phyloP scores from a whole-genome alignment of 2,329 filamentous ascomycete genomes.

The Thielaviopsis ethacetica region DNA sequence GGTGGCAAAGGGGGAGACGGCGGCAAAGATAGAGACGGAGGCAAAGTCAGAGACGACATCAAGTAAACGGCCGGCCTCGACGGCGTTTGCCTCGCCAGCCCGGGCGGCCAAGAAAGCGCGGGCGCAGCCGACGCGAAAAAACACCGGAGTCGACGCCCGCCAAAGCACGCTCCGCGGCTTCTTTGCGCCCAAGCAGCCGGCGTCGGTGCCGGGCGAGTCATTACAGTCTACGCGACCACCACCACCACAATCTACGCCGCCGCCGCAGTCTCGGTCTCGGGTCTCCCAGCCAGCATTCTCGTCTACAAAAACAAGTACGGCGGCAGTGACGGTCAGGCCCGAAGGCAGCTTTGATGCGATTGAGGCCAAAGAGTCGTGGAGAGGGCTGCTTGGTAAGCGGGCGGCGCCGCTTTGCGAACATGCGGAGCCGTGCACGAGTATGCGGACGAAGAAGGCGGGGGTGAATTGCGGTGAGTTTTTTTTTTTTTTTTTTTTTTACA shows the following conservation, averaged over 20 bases:
- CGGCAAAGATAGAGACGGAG: too few species aligned
- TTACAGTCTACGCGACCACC: too few species aligned
- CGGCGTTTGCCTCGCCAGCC: conserved; percentile 23
- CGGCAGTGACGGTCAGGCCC: conserved; percentile 8
- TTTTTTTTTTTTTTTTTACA: not conserved
- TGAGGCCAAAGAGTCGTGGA: conserved; percentile 67
- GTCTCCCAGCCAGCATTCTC: too few species aligned
- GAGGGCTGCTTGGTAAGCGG: conserved; percentile 62
- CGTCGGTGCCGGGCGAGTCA: too few species aligned
- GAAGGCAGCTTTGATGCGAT: conserved; percentile 49
- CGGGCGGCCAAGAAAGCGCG: conserved; percentile 8
- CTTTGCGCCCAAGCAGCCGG: conserved; percentile 48
- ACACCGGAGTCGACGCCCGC: conserved; percentile 15
- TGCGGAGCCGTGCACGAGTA: conserved; percentile 65
- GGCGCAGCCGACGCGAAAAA: conserved; percentile 17
- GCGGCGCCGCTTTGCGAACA: conserved; percentile 71
- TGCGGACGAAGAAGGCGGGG: conserved; percentile 78
- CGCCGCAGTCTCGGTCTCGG: too few species aligned
- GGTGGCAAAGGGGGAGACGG: not conserved
- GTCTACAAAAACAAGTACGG: not conserved
- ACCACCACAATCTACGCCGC: too few species aligned
- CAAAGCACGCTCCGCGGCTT: conserved; percentile 59
- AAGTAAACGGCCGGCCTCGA: conserved; percentile 3
- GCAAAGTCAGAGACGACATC: not conserved
- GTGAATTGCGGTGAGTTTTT: conserved; percentile 50